phyloP scores from a whole-genome alignment of 2,329 filamentous ascomycete species.

The Claviceps fusiformis region DNA sequence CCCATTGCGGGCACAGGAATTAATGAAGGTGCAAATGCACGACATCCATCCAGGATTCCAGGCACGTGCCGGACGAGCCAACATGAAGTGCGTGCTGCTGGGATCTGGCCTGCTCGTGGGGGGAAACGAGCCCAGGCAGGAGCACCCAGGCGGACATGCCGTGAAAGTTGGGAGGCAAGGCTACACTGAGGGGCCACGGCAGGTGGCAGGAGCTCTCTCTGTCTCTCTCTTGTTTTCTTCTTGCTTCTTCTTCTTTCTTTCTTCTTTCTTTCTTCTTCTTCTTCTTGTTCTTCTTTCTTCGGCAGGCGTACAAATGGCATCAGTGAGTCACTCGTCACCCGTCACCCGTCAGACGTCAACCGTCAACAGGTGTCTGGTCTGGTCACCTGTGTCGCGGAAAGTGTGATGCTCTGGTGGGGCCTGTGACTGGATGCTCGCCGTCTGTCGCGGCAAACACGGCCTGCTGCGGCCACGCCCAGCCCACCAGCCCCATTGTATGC shows the following conservation, averaged over 20 bases:
- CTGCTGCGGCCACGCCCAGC: conserved; percentile 11
- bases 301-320: not conserved
- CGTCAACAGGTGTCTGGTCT: not conserved
- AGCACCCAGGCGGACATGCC: not conserved
- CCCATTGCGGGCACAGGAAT: not conserved
- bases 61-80: not conserved
- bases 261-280: too few relatives aligned
- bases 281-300: too few relatives aligned
- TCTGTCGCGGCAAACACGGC: conserved; percentile 11
- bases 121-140: too few relatives aligned
- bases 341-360: not conserved
- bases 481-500: not conserved
- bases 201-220: too few relatives aligned
- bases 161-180: not conserved
- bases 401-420: not conserved
- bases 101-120: not conserved
- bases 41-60: not conserved
- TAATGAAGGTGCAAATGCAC: not conserved
- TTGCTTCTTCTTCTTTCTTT: too few relatives aligned
- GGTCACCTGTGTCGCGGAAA: not conserved
- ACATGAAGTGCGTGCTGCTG: not conserved
- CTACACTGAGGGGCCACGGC: too few relatives aligned
- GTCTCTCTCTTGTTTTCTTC: too few relatives aligned
- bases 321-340: not conserved
- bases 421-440: not conserved